These are phyloP conservation scores for Globisporangium spinosum DNA, from an alignment of 352 stramenopile species.

Conservation along the genomic window DNA sequence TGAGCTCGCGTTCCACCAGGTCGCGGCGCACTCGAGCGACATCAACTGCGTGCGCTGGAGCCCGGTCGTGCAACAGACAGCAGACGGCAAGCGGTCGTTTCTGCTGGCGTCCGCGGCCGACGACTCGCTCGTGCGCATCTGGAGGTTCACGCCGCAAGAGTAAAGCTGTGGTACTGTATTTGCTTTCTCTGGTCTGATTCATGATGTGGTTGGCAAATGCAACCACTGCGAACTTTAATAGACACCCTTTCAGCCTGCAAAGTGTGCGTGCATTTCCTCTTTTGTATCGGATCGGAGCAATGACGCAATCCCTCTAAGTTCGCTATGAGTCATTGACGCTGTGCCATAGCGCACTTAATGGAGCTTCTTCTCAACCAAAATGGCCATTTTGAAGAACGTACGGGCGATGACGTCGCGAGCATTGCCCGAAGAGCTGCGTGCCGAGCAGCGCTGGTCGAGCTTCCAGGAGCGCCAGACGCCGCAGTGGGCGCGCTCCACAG, in stretches of 20 bases:
- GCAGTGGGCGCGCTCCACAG: slow-evolving; percentile 43
- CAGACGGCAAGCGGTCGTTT: slow-evolving; percentile 32
- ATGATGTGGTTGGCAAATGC: neutral
- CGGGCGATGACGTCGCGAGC: neutral
- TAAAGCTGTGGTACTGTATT: neutral
- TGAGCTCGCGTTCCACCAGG: slow-evolving; percentile 58
- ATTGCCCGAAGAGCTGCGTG: slow-evolving; percentile 45
- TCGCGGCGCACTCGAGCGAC: slow-evolving; percentile 64
- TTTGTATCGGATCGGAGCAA: neutral
- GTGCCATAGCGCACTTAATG: neutral
- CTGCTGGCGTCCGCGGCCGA: slow-evolving; percentile 65
- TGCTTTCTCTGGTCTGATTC: neutral
- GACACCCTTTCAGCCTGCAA: slow-evolving; percentile 8
- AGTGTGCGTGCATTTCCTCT: neutral
- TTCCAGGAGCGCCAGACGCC: slow-evolving; percentile 31
- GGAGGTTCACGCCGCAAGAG: slow-evolving; percentile 43
- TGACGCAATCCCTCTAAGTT: neutral
- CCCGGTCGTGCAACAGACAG: slow-evolving; percentile 24
- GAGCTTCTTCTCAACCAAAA: slow-evolving; percentile 1
- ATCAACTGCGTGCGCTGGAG: slow-evolving; percentile 84
- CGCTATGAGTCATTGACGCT: neutral
- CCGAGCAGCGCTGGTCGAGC: slow-evolving; percentile 66
- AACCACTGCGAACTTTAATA: slow-evolving; percentile 11
- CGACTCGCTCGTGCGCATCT: slow-evolving; percentile 62
- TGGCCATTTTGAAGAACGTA: slow-evolving; percentile 1